Conservation (phyloP, 495 filamentous ascomycete genomes). For the Extremus antarcticus region DNA sequence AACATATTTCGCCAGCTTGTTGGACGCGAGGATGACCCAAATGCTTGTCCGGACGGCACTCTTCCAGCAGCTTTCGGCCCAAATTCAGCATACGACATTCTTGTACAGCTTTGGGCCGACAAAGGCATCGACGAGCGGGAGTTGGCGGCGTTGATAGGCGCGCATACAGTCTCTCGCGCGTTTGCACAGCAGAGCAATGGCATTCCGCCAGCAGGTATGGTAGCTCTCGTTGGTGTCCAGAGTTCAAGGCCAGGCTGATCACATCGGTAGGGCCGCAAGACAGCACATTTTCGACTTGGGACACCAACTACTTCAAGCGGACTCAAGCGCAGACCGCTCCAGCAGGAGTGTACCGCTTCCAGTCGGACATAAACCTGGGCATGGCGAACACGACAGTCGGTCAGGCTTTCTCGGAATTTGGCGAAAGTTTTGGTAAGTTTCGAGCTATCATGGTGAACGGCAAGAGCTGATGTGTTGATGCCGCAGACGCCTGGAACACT, state of each 20-base stretch:
- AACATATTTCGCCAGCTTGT: slow-evolving; percentile 28
- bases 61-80: slow-evolving; percentile 25
- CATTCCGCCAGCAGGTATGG: slow-evolving; percentile 19
- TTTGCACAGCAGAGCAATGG: slow-evolving; percentile 30
- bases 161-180: slow-evolving; percentile 36
- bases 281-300: slow-evolving; percentile 35
- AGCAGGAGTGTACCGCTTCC: slow-evolving; percentile 36
- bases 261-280: slow-evolving; percentile 35
- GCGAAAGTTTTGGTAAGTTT: background rate
- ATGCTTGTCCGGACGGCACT: slow-evolving; percentile 23
- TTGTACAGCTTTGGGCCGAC: slow-evolving; percentile 35
- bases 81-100: slow-evolving; percentile 22
- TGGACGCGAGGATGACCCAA: slow-evolving; percentile 29
- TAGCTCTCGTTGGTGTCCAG: background rate
- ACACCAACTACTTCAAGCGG: slow-evolving; percentile 37
- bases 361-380: slow-evolving; percentile 33
- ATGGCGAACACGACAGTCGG: background rate
- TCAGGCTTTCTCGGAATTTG: background rate
- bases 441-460: no score
- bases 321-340: slow-evolving; percentile 27
- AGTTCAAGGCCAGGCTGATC: background rate
- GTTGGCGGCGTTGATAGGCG: slow-evolving; percentile 40
- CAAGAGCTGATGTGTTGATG: background rate
- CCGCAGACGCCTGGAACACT: background rate
- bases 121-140: slow-evolving; percentile 40